Conservation (phyloP, 441 rosid species). For the Arabidopsis hybrid region DNA sequence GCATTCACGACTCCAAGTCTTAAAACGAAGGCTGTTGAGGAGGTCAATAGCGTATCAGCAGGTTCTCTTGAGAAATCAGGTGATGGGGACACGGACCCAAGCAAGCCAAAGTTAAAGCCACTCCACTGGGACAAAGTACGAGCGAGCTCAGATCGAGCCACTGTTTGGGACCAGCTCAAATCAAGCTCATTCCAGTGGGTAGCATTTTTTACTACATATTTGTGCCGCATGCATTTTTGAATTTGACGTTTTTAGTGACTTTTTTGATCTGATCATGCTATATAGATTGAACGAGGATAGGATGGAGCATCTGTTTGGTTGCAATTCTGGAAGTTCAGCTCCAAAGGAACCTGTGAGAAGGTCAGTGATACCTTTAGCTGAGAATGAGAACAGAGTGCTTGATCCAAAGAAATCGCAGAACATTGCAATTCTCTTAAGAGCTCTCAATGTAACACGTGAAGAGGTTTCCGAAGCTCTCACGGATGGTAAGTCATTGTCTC, state of each 20-base stretch:
- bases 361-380: constrained; percentile 73
- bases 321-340: constrained; percentile 66
- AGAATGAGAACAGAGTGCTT: constrained; percentile 85
- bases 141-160: constrained; percentile 95
- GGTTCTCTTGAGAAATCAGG: constrained; percentile 62
- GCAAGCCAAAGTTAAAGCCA: constrained; percentile 83
- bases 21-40: constrained; percentile 48
- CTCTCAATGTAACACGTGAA: constrained; percentile 90
- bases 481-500: constrained; percentile 63
- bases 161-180: constrained; percentile 98
- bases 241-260: constrained; percentile 11
- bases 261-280: constrained; percentile 34
- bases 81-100: constrained; percentile 73
- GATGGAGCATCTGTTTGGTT: constrained; percentile 96
- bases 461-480: constrained; percentile 96
- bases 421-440: constrained; percentile 92
- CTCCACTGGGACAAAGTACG: constrained; percentile 99
- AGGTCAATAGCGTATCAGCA: constrained; percentile 33
- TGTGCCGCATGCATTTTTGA: constrained; percentile 10
- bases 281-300: constrained; percentile 90
- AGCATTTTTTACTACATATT: not conserved
- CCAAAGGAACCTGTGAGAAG: constrained; percentile 73
- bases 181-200: constrained; percentile 97
- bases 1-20: constrained; percentile 59
- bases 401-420: constrained; percentile 99